phyloP scores from a whole-genome alignment of 1,284 basidiomycete genomes.

The Microbotryum violaceum region DNA sequence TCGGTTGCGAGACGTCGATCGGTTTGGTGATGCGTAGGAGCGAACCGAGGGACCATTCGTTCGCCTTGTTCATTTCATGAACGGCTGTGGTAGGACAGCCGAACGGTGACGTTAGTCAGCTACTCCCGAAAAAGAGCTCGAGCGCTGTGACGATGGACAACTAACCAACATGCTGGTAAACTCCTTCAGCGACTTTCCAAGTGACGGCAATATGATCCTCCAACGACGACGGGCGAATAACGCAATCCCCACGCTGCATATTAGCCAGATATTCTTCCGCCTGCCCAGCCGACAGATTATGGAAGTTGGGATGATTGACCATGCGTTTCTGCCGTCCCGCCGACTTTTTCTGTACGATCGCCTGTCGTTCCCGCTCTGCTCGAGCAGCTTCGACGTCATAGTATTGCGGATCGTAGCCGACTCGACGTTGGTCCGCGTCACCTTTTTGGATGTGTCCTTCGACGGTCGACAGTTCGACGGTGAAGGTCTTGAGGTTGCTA shows the following conservation, averaged over 20 bases:
- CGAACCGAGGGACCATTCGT: slow-evolving; percentile 46
- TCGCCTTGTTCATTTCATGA: slow-evolving; percentile 66
- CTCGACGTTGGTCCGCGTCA: slow-evolving; percentile 57
- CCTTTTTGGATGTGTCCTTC: slow-evolving; percentile 40
- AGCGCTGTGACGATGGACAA: background rate
- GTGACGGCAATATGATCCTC: slow-evolving; percentile 91
- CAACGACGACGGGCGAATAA: slow-evolving; percentile 93
- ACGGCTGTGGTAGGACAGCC: slow-evolving; percentile 58
- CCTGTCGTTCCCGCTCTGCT: slow-evolving; percentile 63
- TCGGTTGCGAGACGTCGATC: background rate
- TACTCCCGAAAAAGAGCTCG: background rate
- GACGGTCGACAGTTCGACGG: slow-evolving; percentile 54
- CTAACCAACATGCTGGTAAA: slow-evolving; percentile 93
- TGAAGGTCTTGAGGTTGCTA: slow-evolving; percentile 57
- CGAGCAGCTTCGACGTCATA: slow-evolving; percentile 63
- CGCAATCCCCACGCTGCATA: slow-evolving; percentile 87
- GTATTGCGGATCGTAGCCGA: slow-evolving; percentile 53
- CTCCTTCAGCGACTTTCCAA: slow-evolving; percentile 95
- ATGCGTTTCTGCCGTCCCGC: slow-evolving; percentile 63
- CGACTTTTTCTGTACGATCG: slow-evolving; percentile 67
- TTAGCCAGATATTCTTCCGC: slow-evolving; percentile 85
- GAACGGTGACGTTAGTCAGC: slow-evolving; percentile 2
- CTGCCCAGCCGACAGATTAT: slow-evolving; percentile 84
- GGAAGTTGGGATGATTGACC: slow-evolving; percentile 98
- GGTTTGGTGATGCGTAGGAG: slow-evolving; percentile 17